phyloP scores from a whole-genome alignment of 306 rosid species.

The Ammopiptanthus mongolicus region DNA sequence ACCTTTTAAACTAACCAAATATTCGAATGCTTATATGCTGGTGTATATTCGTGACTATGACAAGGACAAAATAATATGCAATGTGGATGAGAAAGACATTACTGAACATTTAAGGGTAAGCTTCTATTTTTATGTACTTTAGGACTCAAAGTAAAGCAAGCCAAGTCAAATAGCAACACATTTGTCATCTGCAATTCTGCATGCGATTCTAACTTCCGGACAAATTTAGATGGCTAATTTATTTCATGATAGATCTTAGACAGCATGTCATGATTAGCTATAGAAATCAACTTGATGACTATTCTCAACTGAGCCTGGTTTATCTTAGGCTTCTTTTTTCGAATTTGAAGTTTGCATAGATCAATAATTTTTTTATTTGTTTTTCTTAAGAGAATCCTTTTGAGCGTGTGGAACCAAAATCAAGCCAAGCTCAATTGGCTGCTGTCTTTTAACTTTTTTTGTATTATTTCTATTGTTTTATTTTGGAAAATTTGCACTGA shows the following conservation, averaged over 20 bases:
- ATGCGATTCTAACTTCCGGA: background rate
- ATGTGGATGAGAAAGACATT: slow-evolving; percentile 96
- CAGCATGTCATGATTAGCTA: background rate
- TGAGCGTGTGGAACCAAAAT: background rate
- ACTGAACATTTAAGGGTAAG: slow-evolving; percentile 97
- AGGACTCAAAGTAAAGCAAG: too few species aligned
- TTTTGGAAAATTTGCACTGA: slow-evolving; percentile 3
- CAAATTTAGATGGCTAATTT: background rate
- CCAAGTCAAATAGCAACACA: background rate
- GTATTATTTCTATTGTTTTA: background rate
- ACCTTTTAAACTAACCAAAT: slow-evolving; percentile 93
- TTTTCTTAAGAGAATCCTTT: background rate
- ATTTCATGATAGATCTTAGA: background rate
- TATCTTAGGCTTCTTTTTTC: background rate
- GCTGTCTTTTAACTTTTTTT: background rate
- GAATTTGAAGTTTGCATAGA: background rate
- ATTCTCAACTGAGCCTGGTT: background rate
- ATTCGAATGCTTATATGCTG: slow-evolving; percentile 98
- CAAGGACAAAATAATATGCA: slow-evolving; percentile 93
- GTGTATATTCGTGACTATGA: slow-evolving; percentile 97
- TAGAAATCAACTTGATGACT: background rate
- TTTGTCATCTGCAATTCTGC: background rate
- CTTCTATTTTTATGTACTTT: slow-evolving; percentile 10
- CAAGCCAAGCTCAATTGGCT: background rate
- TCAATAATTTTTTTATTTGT: background rate